These are phyloP conservation scores for Fusarium sacchari DNA, from an alignment of 2,329 filamentous ascomycete genomes.

Conservation along the genomic window DNA sequence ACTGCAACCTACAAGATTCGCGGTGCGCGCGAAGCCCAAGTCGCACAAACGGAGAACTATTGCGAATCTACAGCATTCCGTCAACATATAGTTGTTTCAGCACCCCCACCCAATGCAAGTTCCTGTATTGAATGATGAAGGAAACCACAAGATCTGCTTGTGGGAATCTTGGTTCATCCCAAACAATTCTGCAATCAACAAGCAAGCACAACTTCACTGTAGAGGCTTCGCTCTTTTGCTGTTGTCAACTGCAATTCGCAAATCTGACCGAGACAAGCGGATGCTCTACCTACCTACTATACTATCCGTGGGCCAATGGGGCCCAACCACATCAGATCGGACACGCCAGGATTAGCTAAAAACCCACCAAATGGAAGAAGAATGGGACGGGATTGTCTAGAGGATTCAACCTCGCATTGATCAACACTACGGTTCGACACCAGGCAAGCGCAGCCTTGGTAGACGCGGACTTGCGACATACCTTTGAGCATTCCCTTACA, in stretches of 20 bases:
- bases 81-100: not conserved
- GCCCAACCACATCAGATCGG: too few species aligned
- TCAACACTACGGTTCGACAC: not conserved
- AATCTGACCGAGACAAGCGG: not conserved
- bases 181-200: not conserved
- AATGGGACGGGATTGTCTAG: too few species aligned
- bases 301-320: too few species aligned
- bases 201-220: fast-evolving
- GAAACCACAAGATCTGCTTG: not conserved
- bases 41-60: too few species aligned
- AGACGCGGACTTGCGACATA: not conserved
- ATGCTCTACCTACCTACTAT: not conserved
- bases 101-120: not conserved
- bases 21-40: too few species aligned
- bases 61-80: not conserved
- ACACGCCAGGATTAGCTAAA: too few species aligned
- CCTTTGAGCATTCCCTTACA: too few species aligned
- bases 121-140: not conserved
- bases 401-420: too few species aligned
- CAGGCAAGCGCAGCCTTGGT: not conserved
- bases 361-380: too few species aligned
- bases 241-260: not conserved
- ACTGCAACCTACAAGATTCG: too few species aligned
- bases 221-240: not conserved
- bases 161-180: not conserved